Conservation (phyloP, 768 basidiomycete genomes). For the Suillus cothurnatus region DNA sequence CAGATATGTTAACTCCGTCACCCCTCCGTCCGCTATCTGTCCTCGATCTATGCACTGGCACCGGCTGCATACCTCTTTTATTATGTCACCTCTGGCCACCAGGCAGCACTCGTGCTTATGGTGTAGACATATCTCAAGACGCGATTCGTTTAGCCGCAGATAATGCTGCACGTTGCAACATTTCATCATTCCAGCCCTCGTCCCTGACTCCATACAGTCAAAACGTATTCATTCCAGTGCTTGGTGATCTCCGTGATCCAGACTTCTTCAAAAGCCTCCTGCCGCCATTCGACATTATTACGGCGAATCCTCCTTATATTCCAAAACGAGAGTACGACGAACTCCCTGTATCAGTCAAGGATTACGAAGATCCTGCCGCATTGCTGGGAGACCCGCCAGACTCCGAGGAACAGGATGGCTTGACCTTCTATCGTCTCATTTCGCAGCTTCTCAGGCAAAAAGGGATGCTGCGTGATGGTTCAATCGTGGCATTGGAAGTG, state of each 20-base stretch:
- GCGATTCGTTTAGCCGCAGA: slow-evolving; percentile 55
- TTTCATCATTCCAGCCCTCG: slow-evolving; percentile 11
- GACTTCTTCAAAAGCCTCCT: slow-evolving; percentile 26
- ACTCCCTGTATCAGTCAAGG: slow-evolving; percentile 69
- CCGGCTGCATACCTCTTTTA: slow-evolving; percentile 90
- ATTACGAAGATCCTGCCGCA: slow-evolving; percentile 81
- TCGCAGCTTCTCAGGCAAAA: slow-evolving; percentile 54
- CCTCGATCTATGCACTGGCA: slow-evolving; percentile 92
- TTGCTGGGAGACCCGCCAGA: slow-evolving; percentile 70
- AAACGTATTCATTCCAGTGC: slow-evolving; percentile 41
- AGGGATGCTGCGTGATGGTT: slow-evolving; percentile 54
- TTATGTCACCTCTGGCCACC: slow-evolving; percentile 66
- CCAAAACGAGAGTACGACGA: slow-evolving; percentile 60
- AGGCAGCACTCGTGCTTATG: slow-evolving; percentile 56
- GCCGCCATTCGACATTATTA: slow-evolving; percentile 73
- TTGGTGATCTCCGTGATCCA: slow-evolving; percentile 46
- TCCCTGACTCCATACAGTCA: slow-evolving; percentile 9
- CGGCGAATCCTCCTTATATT: slow-evolving; percentile 89
- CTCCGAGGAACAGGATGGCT: slow-evolving; percentile 43
- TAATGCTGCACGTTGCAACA: slow-evolving; percentile 38
- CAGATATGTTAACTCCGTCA: slow-evolving; percentile 44
- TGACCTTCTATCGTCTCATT: slow-evolving; percentile 77
- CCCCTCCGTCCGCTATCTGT: slow-evolving; percentile 40
- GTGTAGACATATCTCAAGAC: slow-evolving; percentile 66
- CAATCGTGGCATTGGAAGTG: slow-evolving; percentile 76